Conservation (phyloP, 371 early-diverging fungal genomes). For the Conidiobolus incongruus region DNA sequence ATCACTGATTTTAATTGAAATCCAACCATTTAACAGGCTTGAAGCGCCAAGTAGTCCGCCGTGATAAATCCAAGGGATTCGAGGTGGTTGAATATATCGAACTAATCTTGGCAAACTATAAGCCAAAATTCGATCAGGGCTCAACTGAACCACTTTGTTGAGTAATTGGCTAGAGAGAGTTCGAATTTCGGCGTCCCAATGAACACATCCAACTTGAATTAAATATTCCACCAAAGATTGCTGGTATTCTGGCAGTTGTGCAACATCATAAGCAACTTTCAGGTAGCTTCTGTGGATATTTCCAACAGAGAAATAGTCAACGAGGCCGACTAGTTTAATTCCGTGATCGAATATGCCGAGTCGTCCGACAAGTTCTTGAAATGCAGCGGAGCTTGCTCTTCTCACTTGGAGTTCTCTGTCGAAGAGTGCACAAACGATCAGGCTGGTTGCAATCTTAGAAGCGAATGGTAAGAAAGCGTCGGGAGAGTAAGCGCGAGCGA, state of each 20-base stretch:
- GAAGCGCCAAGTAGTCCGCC: not conserved
- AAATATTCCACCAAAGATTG: conserved; percentile 1
- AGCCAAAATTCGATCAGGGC: not conserved
- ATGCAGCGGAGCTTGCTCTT: conserved; percentile 88
- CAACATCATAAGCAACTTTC: conserved; percentile 36
- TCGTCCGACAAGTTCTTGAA: conserved; percentile 92
- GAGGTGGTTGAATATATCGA: not conserved
- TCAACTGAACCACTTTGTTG: not conserved
- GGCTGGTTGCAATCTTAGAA: conserved; percentile 30
- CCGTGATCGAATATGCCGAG: conserved; percentile 86
- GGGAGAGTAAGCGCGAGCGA: conserved; percentile 77
- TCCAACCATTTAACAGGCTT: not conserved
- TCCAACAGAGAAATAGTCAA: conserved; percentile 82
- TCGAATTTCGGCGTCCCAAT: conserved; percentile 39
- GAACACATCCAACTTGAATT: conserved; percentile 24
- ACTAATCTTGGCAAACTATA: not conserved
- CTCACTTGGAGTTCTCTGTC: conserved; percentile 89
- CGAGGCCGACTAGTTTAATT: conserved; percentile 66
- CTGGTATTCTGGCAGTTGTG: conserved; percentile 13
- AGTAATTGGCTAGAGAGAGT: conserved; percentile 33
- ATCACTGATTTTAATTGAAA: too few species aligned
- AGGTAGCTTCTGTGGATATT: conserved; percentile 49
- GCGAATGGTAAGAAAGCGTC: conserved; percentile 33
- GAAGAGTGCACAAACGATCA: conserved; percentile 60
- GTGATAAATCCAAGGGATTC: not conserved